These are phyloP conservation scores for Cryptococcus sp. DNA, from an alignment of 1,284 basidiomycete species.

Conservation along the genomic window DNA sequence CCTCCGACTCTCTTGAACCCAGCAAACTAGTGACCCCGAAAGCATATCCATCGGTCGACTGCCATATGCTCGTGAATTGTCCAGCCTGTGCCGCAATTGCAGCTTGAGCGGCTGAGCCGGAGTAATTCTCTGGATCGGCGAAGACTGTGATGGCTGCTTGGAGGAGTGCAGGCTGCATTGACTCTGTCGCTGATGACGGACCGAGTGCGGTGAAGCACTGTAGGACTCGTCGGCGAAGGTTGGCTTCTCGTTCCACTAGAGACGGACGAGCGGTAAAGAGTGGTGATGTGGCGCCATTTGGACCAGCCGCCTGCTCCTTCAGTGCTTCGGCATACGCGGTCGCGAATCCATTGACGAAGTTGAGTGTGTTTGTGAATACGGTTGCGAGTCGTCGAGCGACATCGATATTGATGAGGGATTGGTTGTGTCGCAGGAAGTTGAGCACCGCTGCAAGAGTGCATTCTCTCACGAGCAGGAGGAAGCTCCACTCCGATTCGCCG, in stretches of 20 bases:
- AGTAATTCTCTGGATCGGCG: conserved; percentile 68
- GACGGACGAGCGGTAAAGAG: conserved; percentile 59
- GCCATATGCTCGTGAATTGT: conserved; percentile 83
- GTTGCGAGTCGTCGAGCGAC: conserved; percentile 84
- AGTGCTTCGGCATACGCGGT: conserved; percentile 53
- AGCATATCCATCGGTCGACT: conserved; percentile 82
- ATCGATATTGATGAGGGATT: conserved; percentile 80
- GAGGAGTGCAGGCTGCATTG: conserved; percentile 76
- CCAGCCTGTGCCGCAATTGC: conserved; percentile 87
- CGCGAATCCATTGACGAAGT: conserved; percentile 70
- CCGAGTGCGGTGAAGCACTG: conserved; percentile 87
- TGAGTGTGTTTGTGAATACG: conserved; percentile 83
- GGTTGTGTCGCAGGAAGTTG: conserved; percentile 82
- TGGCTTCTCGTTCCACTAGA: conserved; percentile 76
- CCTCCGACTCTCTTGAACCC: conserved; percentile 45
- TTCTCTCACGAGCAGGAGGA: conserved; percentile 87
- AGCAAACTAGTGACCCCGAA: conserved; percentile 82
- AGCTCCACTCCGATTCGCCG: conserved; percentile 80
- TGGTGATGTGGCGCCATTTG: conserved; percentile 42
- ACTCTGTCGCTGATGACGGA: conserved; percentile 74
- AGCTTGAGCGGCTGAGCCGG: conserved; percentile 83
- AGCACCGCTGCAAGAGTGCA: conserved; percentile 85
- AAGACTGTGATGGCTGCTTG: conserved; percentile 82
- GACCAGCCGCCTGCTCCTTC: conserved; percentile 49
- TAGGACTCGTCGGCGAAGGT: conserved; percentile 80